phyloP scores from a whole-genome alignment of 495 filamentous ascomycete species.

The Trichocladium antarcticum region DNA sequence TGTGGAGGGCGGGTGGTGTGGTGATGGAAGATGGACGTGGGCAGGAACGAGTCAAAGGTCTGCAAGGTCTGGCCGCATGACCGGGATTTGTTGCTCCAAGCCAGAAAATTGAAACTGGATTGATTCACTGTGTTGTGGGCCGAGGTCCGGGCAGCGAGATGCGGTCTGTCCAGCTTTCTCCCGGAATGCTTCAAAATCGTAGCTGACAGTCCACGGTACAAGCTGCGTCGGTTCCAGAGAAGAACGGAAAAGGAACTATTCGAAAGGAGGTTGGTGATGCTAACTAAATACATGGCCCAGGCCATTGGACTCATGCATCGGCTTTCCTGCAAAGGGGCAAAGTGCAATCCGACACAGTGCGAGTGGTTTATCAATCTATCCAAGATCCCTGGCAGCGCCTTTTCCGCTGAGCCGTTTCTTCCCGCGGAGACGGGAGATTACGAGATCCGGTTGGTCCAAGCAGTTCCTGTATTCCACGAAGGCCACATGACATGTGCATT shows the following conservation, averaged over 20 bases:
- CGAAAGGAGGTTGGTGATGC: constrained; percentile 17
- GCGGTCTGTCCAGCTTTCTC: background rate
- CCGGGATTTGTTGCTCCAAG: background rate
- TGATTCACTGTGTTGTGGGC: background rate
- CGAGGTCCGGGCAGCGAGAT: background rate
- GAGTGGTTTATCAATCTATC: background rate
- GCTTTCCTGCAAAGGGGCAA: background rate
- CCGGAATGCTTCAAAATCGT: background rate
- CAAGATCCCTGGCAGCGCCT: background rate
- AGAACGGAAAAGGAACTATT: constrained; percentile 3
- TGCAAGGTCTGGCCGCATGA: constrained; percentile 7
- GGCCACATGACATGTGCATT: background rate
- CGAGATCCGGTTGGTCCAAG: background rate
- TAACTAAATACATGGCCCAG: constrained; percentile 16
- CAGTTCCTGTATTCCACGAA: background rate
- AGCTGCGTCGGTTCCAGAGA: background rate
- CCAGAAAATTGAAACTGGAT: background rate
- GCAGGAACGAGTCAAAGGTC: background rate
- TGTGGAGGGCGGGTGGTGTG: background rate
- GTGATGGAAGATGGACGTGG: background rate
- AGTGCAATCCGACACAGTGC: background rate
- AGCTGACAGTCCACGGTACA: background rate
- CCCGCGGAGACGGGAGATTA: background rate
- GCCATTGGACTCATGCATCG: constrained; percentile 10
- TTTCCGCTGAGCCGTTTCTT: constrained; percentile 3